Evolutionary conservation across 305 asterid genomes (phyloP).

Genomic region (Fraxinus ornus): DNA sequence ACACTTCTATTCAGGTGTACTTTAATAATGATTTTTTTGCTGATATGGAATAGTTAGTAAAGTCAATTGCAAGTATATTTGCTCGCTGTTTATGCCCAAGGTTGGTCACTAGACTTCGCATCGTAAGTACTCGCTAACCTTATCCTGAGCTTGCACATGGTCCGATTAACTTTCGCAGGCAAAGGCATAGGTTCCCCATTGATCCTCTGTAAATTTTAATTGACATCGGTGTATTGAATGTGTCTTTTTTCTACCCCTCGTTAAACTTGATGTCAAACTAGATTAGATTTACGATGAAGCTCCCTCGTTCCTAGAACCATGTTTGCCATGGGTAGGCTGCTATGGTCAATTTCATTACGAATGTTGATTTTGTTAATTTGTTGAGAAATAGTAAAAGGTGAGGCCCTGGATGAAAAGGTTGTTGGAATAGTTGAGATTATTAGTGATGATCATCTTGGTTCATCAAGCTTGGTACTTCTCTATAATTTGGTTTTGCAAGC

Average conservation of each 20-base stretch:
- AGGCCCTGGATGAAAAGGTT: background rate
- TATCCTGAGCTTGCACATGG: too few species aligned
- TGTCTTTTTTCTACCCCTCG: too few species aligned
- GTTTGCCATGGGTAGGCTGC: too few species aligned
- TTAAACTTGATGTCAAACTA: too few species aligned
- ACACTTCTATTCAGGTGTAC: background rate
- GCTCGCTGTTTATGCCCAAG: background rate
- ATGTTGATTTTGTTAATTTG: background rate
- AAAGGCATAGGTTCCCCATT: too few species aligned
- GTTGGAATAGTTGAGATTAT: background rate
- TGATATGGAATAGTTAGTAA: background rate
- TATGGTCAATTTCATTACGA: too few species aligned
- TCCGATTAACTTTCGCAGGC: too few species aligned
- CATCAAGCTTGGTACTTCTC: background rate
- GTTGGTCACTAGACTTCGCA: background rate
- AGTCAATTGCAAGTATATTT: background rate
- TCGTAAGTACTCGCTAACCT: too few species aligned
- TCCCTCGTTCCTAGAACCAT: too few species aligned
- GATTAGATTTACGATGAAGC: too few species aligned
- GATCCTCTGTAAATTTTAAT: too few species aligned
- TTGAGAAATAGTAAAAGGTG: background rate
- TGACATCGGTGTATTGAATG: too few species aligned
- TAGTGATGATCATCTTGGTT: background rate
- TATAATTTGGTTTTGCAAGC: background rate
- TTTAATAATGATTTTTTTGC: background rate